Base-by-base conservation (phyloP, 2,329 filamentous ascomycete genomes). In the Aspergillus niger region DNA sequence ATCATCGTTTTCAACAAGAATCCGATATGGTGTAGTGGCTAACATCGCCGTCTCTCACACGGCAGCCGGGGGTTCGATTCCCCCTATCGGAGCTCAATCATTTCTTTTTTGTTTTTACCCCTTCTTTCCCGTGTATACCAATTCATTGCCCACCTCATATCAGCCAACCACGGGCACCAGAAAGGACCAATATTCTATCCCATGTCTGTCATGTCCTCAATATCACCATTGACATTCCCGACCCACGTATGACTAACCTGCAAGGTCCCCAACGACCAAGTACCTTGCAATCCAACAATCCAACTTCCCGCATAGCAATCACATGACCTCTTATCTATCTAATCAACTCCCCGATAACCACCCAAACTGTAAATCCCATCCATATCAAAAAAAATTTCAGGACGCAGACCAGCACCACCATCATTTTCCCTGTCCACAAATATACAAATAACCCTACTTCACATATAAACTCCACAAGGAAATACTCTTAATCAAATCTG, bases 31-130 rank as follows among this genome's bases (percentile, higher is more conserved):
- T 67, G 65, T 67, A 67, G 53, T 67, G 63, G 63, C 44, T 65
- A 67, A 67, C 65, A 67, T 65, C 61, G 63, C 61, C 56, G 63
- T 64, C 63, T 65, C 65, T 70, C 69, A 69, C 67, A 68, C 67
- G 60, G 62, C 67, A 69, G 67, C 67, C 55, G 36, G 67, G 67
- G 66, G 66, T 69, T 68, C 66, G 66, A 69, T 69, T 69, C 63
- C 66, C 66, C 67, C 36, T 60, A 61, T 67, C 65, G 67, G 67
- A 69, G 56, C 24, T 41, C 2, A 48, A n/a, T 17, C 7, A 28
- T n/a, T 4, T 5, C 26, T 55, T 55, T 55, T 20, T 2, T 10
- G 28, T 11, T 15, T 53, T 41, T n/a, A 2, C 7, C 1, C 7
- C 6, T 15, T 7, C 7, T n/a, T 3, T 43, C n/a, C n/a, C 39